phyloP scores from a whole-genome alignment of 495 filamentous ascomycete genomes.

The Penicillium ochrochloron region DNA sequence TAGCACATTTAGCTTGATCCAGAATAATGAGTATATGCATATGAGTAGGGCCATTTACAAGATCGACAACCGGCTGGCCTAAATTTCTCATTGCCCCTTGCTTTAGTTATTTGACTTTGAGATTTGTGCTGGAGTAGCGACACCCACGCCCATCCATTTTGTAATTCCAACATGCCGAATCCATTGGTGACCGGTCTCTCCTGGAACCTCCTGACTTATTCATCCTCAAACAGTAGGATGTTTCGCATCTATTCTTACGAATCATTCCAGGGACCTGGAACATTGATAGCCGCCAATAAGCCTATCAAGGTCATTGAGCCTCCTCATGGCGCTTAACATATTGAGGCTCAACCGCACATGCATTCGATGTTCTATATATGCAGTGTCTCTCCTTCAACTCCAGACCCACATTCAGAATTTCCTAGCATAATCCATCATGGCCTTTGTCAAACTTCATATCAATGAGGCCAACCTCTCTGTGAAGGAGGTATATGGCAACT shows the following conservation, averaged over 20 bases:
- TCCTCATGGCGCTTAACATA: background rate
- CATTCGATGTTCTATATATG: background rate
- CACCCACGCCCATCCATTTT: no score
- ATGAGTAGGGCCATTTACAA: no score
- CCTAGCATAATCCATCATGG: background rate
- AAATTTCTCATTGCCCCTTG: no score
- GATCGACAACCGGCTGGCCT: no score
- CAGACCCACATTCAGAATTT: background rate
- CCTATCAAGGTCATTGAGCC: background rate
- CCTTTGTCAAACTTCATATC: background rate
- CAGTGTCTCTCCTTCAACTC: background rate
- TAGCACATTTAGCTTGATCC: no score
- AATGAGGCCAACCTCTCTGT: background rate
- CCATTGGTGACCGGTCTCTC: background rate
- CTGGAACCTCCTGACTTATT: background rate
- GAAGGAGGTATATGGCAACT: background rate
- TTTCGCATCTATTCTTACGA: background rate
- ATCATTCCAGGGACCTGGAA: background rate
- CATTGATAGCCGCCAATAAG: background rate
- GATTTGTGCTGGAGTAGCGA: no score
- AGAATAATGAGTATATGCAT: no score
- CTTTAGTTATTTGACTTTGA: no score
- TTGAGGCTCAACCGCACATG: background rate
- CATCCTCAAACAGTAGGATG: background rate
- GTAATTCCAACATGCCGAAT: background rate